Evolutionary conservation across 1,139 yeast genomes (phyloP), one percentile per base, ranked within the genome.

Genomic region (Zygosaccharomyces sapae): DNA sequence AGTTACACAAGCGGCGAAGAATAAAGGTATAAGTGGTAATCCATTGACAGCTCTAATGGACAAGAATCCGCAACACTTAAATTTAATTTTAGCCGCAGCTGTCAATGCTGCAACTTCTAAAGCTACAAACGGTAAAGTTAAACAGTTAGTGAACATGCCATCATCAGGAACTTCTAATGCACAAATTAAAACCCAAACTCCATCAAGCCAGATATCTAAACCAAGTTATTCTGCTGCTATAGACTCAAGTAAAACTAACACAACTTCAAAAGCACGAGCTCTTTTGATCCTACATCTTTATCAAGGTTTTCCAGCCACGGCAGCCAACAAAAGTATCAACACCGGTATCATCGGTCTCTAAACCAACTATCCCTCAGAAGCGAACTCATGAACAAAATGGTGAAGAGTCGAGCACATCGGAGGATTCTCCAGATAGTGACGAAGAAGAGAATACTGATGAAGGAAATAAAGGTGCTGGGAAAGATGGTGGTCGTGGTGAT

Each of bases 11-110:
- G 90, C 90, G 18, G 96, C 96, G 0, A 84, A 86, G 55, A 83
- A 81, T 58, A 87, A 87, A 30, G 94, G 95, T 13, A 83, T 86
- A 51, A 82, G 83, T 1, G 87, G 88, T 24, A 86, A 86, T 57
- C 95, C 90, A 8, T 73, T 85, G 55, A 80, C 86, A 25, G 83
- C 86, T 46, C 75, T 86, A 61, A 89, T 86, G 58, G 95, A 88
- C 52, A 84, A 84, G 59, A 90, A 92, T 48, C 96, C 96, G 1
- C 86, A 83, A 51, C 95, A 87, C 64, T 80, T 89, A 48, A 86
- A 92, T 49, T 81, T 83, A 62, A 83, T 89, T 50, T 71, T 89
- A 56, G 90, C 87, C 29, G 85, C 86, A 46, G 95, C 95, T 0
- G 78, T 87, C 59, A 83, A 86, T 54, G 86, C 86, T 46, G 86